Evolutionary conservation across 1,284 basidiomycete species (phyloP), one percentile per base, ranked within the genome.

Genomic region (Ustilago xerochloae): DNA sequence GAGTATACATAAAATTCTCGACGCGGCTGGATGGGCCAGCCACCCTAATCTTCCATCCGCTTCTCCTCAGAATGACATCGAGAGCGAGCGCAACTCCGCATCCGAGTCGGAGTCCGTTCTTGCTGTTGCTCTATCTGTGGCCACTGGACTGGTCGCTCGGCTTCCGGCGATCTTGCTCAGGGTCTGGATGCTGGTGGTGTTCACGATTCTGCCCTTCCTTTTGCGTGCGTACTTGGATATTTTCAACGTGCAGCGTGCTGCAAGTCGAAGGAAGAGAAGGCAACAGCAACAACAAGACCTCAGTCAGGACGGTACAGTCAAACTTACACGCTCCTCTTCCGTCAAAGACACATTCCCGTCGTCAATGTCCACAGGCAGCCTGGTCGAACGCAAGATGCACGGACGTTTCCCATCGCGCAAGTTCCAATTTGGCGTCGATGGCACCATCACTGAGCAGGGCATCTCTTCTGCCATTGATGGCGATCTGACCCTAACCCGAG

Each of bases 381-480:
- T 73, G 24, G 12, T 57, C 35, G 72, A 75, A 39, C 58, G 60
- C 32, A 62, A 57, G 32, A 75, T 75, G 72, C 72, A 75, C 15
- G 72, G 72, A 24, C 66, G 72, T 29, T 75, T 59, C 32, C 72
- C 72, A 2, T 75, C 72, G 18, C 61, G 61, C 56, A 69, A 60
- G 45, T 63, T 60, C 24, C 51, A 69, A 2, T 51, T 45, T 36
- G 43, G 48, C 33, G 45, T 20, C n/a, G 43, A 63, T 12, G 66
- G 49, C 36, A 56, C 52, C 3, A 43, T 63, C 35, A 46, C 47
- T 8, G 61, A 13, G 0, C 61, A 52, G 22, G 56, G 36, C 9
- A 46, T 18, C n/a, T 60, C 61, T 10, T 47, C 52, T 4, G 56
- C 52, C 7, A 24, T 51, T 15, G 60, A 55, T 8, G 39, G 20